Evolutionary conservation across 345 rosid species (phyloP), one percentile per base, ranked within the genome.

Genomic region (Lenwebbia sp.): DNA sequence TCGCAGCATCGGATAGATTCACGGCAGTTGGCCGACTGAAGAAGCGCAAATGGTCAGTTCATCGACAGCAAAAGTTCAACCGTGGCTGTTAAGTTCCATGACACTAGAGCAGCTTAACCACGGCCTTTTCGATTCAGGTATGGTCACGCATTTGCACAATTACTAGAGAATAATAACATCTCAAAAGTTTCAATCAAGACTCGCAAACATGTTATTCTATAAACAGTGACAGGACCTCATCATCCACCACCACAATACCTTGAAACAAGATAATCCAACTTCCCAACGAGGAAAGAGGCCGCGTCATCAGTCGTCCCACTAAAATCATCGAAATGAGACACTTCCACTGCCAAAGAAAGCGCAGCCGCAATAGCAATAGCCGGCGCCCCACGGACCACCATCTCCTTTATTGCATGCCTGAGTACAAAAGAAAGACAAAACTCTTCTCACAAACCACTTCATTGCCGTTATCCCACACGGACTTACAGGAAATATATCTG

Each of bases 301-400:
- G 98, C 99, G 23, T 94, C 95, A 37, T 30, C 33, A 74, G 91
- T 55, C 10, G 95, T 93, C 22, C 98, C 96, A 76, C 28, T 88
- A 57, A 92, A 97, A 85, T 78, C 90, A 86, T 86, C 86, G 65
- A 95, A 91, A 89, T 90, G 88, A 86, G 54, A 93, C 40, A 94
- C 99, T 90, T 97, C 99, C 13, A 96, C 98, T 2, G 99, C 99
- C 84, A 97, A 92, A 86, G 99, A 92, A 60, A 97, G 96, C 5
- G 98, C 98, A 3, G 98, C 99, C 10, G 99, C 93, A 82, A 97
- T 95, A 30, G 99, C 99, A 83, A 96, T 96, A 78, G 99, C 99
- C 65, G 99, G 99, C 47, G 99, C 99, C 86, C 99, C 99, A 17
- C 99, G 98, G 33, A 97, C 99, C 51, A 97, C 98, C 99, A 97